phyloP scores from a whole-genome alignment of 108 stramenopile species.

The Schizochytrium sp. region DNA sequence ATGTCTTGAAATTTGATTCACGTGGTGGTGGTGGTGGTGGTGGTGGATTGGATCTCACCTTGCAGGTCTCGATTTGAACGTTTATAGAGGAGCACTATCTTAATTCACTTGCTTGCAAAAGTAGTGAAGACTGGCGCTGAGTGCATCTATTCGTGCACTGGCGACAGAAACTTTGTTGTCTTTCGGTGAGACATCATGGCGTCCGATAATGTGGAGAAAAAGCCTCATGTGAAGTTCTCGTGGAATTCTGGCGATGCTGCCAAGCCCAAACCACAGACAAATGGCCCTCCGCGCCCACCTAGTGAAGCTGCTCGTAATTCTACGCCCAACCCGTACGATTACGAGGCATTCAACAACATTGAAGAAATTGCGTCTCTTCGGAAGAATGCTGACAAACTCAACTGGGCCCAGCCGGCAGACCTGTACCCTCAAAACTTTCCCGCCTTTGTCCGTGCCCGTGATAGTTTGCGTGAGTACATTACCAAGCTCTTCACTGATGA shows the following conservation, averaged over 20 bases:
- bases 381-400: not conserved
- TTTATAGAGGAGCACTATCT: too few species aligned
- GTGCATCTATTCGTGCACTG: too few species aligned
- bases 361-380: constrained; percentile 1
- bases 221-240: not conserved
- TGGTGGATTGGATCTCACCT: too few species aligned
- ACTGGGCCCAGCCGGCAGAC: constrained; percentile 50
- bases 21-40: too few species aligned
- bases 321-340: constrained; percentile 46
- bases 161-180: too few species aligned
- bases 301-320: not conserved
- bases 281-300: constrained; percentile 49
- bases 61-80: too few species aligned
- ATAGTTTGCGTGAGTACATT: constrained; percentile 65
- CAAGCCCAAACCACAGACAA: not conserved
- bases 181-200: too few species aligned
- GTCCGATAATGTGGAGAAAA: constrained; percentile 65
- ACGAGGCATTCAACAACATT: constrained; percentile 11
- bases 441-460: constrained; percentile 55
- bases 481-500: constrained; percentile 71
- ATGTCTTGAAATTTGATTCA: too few species aligned
- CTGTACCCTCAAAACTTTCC: not conserved
- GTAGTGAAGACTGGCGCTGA: too few species aligned
- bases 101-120: too few species aligned
- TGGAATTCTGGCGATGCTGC: constrained; percentile 4